phyloP scores from a whole-genome alignment of 2,329 filamentous ascomycete species.

The Phaeomoniella chlamydospora region DNA sequence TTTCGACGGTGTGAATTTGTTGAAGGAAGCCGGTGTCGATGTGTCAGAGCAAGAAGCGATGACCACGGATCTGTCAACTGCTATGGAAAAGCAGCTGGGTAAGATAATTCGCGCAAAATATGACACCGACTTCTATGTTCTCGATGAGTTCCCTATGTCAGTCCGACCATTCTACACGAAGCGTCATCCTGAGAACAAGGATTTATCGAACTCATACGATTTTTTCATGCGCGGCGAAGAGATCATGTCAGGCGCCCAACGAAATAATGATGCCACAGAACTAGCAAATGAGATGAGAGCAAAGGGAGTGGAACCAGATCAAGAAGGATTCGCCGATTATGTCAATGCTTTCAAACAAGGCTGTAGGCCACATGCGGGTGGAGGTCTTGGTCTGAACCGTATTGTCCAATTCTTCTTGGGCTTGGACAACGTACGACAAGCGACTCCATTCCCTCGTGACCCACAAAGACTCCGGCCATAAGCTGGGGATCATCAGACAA shows the following conservation, averaged over 20 bases:
- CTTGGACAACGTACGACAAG: slow-evolving; percentile 47
- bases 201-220: slow-evolving; percentile 54
- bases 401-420: slow-evolving; percentile 55
- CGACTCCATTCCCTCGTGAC: slow-evolving; percentile 50
- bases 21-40: slow-evolving; percentile 35
- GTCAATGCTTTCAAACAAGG: slow-evolving; percentile 50
- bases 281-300: slow-evolving; percentile 42
- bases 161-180: slow-evolving; percentile 90
- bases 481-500: slow-evolving; percentile 1
- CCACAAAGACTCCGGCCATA: slow-evolving; percentile 37
- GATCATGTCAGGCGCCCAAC: slow-evolving; percentile 53
- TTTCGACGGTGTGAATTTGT: slow-evolving; percentile 30
- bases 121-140: slow-evolving; percentile 88
- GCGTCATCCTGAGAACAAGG: slow-evolving; percentile 52
- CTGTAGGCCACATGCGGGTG: slow-evolving; percentile 49
- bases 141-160: slow-evolving; percentile 87
- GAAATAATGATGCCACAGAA: slow-evolving; percentile 47
- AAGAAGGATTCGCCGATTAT: slow-evolving; percentile 48
- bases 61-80: slow-evolving; percentile 31
- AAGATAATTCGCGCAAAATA: slow-evolving; percentile 76
- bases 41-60: slow-evolving; percentile 32
- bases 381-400: slow-evolving; percentile 50
- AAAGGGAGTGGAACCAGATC: slow-evolving; percentile 44
- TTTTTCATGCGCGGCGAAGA: slow-evolving; percentile 60
- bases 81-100: slow-evolving; percentile 56